Evolutionary conservation across 768 basidiomycete genomes (phyloP), one percentile per base, ranked within the genome.

Genomic region (Trametes cinnabarina): DNA sequence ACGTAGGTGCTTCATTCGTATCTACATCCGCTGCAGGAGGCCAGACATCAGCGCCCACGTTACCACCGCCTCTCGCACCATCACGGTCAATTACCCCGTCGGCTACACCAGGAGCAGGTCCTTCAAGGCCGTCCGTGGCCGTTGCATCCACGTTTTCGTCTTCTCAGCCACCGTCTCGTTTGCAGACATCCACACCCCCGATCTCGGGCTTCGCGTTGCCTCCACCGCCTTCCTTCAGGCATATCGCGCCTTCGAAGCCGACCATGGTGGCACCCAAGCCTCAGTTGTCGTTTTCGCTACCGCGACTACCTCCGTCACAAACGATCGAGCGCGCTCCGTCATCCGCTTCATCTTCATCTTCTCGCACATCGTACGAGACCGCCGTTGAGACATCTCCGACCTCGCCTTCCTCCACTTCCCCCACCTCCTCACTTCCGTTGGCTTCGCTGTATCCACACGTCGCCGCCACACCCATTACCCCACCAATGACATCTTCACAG

Each of bases 341-440:
- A 15, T 59, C 61, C 12, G 54, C 62, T 2, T 63, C 62, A 2
- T 48, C 62, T 7, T 46, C 58, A 2, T 60, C 62, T 5, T 57
- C 61, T 25, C 52, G 37, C 8, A 58, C 51, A 1, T 57, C 54
- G 17, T 55, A 59, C 35, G 44, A 57, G 46, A 58, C 57, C 15
- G 51, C 53, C 17, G 60, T 44, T 8, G 60, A 61, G 22, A 23
- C 46, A 5, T 56, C 56, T 3, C 64, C 64, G 1, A 35, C 47
- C 11, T 61, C 65, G 4, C 65, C 65, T 4, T 55, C 63, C 1
- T 66, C 65, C 9, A 25, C 53, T 5, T 61, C 65, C 1, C 65
- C 65, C 3, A 55, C 63, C 0, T 66, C 65, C 11, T 30, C 53
- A 0, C 37, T 59, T 4, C 65, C 65, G 14, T 43, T 66, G 46